Percentiles rank a stretch among this genome's conserved stretches.
Evolutionary conservation across 2,329 filamentous ascomycete species (phyloP).

Genomic region (Fusarium piperis): DNA sequence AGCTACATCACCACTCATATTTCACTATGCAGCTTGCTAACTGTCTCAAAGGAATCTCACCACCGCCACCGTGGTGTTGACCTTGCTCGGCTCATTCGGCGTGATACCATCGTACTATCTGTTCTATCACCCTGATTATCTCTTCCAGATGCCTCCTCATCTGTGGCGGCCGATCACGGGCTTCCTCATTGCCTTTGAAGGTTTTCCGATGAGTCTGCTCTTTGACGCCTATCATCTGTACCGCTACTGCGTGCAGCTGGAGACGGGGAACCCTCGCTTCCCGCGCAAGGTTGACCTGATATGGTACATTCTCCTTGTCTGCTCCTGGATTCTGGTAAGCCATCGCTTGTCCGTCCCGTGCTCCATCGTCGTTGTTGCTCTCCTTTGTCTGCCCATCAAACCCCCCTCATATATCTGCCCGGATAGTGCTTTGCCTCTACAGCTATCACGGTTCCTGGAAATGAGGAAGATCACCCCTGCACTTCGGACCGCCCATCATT

Average conservation of each 20-base stretch:
- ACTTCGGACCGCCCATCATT: conserved; percentile 70
- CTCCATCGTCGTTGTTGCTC: conserved; percentile 32
- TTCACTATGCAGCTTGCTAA: conserved; percentile 28
- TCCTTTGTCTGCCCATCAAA: conserved; percentile 18
- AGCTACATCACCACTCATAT: conserved; percentile 16
- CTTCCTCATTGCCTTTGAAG: conserved; percentile 51
- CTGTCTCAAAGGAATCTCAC: conserved; percentile 68
- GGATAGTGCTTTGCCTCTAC: conserved; percentile 72
- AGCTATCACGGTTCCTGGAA: conserved; percentile 87
- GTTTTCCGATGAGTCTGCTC: conserved; percentile 60
- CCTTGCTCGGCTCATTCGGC: conserved; percentile 66
- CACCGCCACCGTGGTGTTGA: conserved; percentile 68
- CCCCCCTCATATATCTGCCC: conserved; percentile 77
- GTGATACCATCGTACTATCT: conserved; percentile 61
- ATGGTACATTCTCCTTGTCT: conserved; percentile 81
- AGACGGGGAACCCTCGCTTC: conserved; percentile 77
- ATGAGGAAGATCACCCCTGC: conserved; percentile 82
- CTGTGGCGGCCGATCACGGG: conserved; percentile 55
- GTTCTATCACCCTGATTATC: conserved; percentile 41
- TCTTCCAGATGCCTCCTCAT: conserved; percentile 62
- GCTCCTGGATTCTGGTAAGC: conserved; percentile 81
- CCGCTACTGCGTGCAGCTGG: conserved; percentile 79
- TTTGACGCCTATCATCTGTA: conserved; percentile 82
- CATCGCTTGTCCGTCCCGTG: conserved; percentile 38
- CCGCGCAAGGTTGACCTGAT: conserved; percentile 80